Conservation (phyloP, 768 basidiomycete species). For the Pleurotus tuber-regium region DNA sequence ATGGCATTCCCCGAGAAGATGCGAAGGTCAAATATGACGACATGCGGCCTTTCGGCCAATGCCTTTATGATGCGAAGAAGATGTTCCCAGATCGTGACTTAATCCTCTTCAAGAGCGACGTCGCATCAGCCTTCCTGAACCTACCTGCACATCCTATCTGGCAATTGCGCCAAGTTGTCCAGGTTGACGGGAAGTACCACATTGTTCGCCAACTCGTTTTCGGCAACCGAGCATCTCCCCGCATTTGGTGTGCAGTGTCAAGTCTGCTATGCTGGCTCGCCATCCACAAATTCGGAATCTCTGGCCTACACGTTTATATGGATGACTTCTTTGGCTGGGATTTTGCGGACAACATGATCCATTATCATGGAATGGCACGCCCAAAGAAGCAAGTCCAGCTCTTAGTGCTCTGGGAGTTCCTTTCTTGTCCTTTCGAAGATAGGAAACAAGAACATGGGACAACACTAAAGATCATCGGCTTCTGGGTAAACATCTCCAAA, state of each 20-base stretch:
- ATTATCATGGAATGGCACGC: constrained; percentile 17
- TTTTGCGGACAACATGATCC: constrained; percentile 18
- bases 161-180: constrained; percentile 30
- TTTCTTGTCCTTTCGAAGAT: constrained; percentile 24
- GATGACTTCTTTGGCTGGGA: constrained; percentile 29
- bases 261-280: constrained; percentile 28
- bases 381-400: constrained; percentile 23
- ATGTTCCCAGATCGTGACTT: constrained; percentile 7
- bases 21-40: constrained; percentile 21
- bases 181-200: constrained; percentile 19
- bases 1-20: constrained; percentile 16
- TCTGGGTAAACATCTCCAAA: constrained; percentile 25
- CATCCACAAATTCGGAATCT: constrained; percentile 16
- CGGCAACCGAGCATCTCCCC: constrained; percentile 23
- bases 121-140: constrained; percentile 28
- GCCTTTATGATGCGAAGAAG: constrained; percentile 8
- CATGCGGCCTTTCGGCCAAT: constrained; percentile 19
- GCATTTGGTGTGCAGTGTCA: constrained; percentile 24
- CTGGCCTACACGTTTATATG: constrained; percentile 24
- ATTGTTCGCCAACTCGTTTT: constrained; percentile 28
- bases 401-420: constrained; percentile 24
- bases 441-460: constrained; percentile 24
- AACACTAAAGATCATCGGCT: constrained; percentile 32
- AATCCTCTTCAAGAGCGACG: constrained; percentile 25
- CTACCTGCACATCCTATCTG: constrained; percentile 30